Evolutionary conservation across 495 filamentous ascomycete genomes (phyloP), one percentile per base, ranked within the genome.

Genomic region (Geopyxis carbonaria): DNA sequence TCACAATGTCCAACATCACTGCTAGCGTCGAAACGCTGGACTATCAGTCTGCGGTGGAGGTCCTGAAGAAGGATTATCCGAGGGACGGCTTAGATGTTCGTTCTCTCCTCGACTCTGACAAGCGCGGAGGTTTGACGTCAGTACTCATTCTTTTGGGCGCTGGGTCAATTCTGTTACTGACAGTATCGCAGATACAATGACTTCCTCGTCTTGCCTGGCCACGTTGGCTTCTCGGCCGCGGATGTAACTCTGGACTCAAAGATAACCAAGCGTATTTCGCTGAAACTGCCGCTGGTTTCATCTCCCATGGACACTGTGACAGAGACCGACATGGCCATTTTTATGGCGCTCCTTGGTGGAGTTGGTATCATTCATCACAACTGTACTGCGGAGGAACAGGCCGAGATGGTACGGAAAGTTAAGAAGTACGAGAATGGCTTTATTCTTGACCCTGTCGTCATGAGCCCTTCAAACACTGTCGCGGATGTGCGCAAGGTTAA

Each of bases 221-320:
- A 72, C 51, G 68, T 73, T 57, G 70, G 70, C 49, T 99, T 99
- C 62, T 73, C 89, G 40, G 87, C 91, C 42, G 84, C 81, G 30
- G 80, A 81, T 49, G 91, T 95, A 39, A 64, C 63, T 35, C 77
- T 95, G 31, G 89, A 94, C 38, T 81, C 86, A 13, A 82, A 80
- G 27, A 71, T 99, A 45, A 95, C 89, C 45, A 92, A 85, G 71
- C 75, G 82, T 48, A 87, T 95, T 59, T 72, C 76, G 10, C 65
- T 99, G 50, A 99, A 93, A 69, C 84, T 81, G 7, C 89, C 89
- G 28, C 76, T 99, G 50, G 69, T 93, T 33, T 95, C 91, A 18
- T 94, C 86, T 18, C 91, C 89, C 50, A 99, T 99, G 89, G 89
- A 99, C 67, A 99, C 89, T 23, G 89, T 99, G 53, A 99, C 89